Conservation (phyloP, 2,329 filamentous ascomycete genomes). For the Volutella citrinella region DNA sequence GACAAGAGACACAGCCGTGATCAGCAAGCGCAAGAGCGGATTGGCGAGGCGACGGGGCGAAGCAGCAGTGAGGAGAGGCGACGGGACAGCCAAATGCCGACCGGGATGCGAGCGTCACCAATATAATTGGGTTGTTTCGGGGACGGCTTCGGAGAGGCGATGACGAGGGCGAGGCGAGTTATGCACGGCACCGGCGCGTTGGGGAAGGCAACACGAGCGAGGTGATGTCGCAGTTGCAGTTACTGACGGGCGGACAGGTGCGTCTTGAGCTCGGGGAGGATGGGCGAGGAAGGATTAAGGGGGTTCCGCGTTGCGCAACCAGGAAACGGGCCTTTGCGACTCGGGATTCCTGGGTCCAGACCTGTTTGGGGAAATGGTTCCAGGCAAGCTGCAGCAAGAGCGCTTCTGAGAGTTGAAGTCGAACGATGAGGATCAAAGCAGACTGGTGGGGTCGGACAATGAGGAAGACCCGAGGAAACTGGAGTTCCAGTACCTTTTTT, state of each 20-base stretch:
- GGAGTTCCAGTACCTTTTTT: too few species aligned
- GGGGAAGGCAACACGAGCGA: constrained; percentile 30
- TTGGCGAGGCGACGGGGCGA: constrained; percentile 14
- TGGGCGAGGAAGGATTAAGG: constrained; percentile 15
- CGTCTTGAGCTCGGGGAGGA: constrained; percentile 15
- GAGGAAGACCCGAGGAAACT: too few species aligned
- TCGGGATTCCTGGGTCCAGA: too few species aligned
- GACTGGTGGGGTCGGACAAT: too few species aligned
- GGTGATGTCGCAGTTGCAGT: constrained; percentile 26
- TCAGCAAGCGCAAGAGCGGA: constrained; percentile 20
- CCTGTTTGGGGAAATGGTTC: too few species aligned
- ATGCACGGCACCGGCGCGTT: constrained; percentile 33
- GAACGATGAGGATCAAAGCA: too few species aligned
- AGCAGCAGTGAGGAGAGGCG: constrained; percentile 18
- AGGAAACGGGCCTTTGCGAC: too few species aligned
- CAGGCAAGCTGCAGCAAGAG: too few species aligned
- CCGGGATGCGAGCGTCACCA: constrained; percentile 32
- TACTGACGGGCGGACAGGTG: constrained; percentile 18
- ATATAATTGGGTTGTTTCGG: constrained; percentile 33
- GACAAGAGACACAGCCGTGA: constrained; percentile 19
- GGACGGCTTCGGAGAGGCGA: constrained; percentile 21
- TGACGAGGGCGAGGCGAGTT: constrained; percentile 27
- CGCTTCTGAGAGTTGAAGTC: too few species aligned
- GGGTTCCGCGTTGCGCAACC: too few species aligned
- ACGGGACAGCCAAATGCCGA: constrained; percentile 30